Conservation (phyloP, 768 basidiomycete genomes). For the Lactarius trivialis region DNA sequence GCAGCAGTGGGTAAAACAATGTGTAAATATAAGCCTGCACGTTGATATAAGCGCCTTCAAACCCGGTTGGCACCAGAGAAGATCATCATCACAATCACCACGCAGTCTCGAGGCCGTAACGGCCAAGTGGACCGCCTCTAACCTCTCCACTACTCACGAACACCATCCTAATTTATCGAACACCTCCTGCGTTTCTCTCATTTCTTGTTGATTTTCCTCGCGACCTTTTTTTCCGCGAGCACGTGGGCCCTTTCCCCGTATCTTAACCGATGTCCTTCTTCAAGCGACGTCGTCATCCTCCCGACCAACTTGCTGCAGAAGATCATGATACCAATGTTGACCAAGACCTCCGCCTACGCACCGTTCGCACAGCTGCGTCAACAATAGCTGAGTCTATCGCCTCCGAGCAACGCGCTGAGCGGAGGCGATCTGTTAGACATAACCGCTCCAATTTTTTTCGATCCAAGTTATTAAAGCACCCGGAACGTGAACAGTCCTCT, state of each 20-base stretch:
- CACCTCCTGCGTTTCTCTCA: background rate
- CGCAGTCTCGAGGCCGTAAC: background rate
- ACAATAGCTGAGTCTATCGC: constrained; percentile 83
- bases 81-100: constrained; percentile 1
- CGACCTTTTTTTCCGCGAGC: background rate
- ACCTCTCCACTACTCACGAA: background rate
- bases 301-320: constrained; percentile 40
- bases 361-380: constrained; percentile 88
- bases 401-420: constrained; percentile 63
- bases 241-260: background rate
- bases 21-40: background rate
- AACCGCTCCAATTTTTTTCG: constrained; percentile 56
- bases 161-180: constrained; percentile 2
- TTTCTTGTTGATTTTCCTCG: background rate
- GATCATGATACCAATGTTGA: constrained; percentile 68
- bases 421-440: constrained; percentile 43
- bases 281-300: constrained; percentile 13
- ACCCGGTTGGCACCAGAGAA: background rate
- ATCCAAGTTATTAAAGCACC: constrained; percentile 34
- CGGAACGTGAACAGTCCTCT: constrained; percentile 30
- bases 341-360: constrained; percentile 79
- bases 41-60: background rate
- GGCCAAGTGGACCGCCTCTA: background rate
- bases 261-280: constrained; percentile 17
- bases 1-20: background rate